phyloP scores from a whole-genome alignment of 768 basidiomycete genomes.

The Amanita inopinata region DNA sequence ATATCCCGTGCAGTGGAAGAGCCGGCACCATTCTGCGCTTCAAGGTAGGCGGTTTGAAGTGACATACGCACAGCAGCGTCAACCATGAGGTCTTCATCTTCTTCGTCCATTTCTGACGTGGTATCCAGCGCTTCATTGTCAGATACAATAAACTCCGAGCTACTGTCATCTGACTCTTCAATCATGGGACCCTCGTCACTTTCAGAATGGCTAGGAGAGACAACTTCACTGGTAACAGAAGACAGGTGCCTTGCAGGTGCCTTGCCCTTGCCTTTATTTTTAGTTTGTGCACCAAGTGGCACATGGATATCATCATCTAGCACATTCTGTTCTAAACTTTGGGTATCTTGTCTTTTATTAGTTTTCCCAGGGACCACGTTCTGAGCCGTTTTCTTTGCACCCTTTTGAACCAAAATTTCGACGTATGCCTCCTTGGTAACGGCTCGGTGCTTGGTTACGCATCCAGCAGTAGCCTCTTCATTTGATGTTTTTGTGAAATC shows the following conservation, averaged over 20 bases:
- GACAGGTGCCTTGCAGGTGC: conserved; percentile 12
- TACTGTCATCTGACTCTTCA: conserved; percentile 46
- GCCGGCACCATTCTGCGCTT: conserved; percentile 21
- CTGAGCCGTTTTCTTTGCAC: conserved; percentile 15
- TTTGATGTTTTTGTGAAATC: conserved; percentile 15
- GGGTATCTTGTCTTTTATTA: background rate
- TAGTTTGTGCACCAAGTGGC: conserved; percentile 14
- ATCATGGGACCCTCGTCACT: conserved; percentile 10
- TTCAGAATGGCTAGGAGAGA: conserved; percentile 20
- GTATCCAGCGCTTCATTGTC: conserved; percentile 28
- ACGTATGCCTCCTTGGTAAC: conserved; percentile 25
- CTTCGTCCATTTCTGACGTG: conserved; percentile 21
- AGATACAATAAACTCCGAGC: conserved; percentile 49
- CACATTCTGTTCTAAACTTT: background rate
- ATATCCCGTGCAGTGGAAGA: conserved; percentile 25
- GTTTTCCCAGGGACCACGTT: conserved; percentile 13
- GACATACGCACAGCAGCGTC: conserved; percentile 49
- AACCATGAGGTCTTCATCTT: conserved; percentile 46
- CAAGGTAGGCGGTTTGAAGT: conserved; percentile 23
- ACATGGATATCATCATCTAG: background rate
- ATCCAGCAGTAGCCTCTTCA: conserved; percentile 17
- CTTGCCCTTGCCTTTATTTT: conserved; percentile 30
- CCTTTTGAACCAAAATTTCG: conserved; percentile 18
- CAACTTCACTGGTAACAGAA: conserved; percentile 22
- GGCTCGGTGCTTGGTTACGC: conserved; percentile 24